Conservation (phyloP, 106 monocot species). For the Ottelia alismoides region DNA sequence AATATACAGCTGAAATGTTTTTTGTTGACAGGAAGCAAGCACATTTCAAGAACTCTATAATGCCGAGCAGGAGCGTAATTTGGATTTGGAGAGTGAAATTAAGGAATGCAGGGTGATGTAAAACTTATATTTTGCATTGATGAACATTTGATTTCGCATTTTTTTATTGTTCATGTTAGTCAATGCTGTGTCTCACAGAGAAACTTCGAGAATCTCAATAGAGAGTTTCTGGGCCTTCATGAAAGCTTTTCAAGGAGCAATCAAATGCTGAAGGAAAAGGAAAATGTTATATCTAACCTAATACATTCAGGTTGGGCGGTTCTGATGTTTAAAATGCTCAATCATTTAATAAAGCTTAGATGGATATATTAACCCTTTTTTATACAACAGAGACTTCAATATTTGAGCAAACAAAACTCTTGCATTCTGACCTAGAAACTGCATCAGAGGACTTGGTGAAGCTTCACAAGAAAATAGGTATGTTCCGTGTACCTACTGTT, state of each 20-base stretch:
- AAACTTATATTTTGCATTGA: background rate
- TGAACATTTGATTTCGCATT: background rate
- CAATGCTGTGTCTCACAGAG: too few species aligned
- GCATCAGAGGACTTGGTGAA: slow-evolving; percentile 30
- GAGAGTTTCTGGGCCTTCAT: slow-evolving; percentile 30
- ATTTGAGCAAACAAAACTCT: slow-evolving; percentile 33
- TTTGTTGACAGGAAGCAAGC: slow-evolving; percentile 33
- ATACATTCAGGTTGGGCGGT: slow-evolving; percentile 24
- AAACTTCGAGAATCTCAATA: slow-evolving; percentile 30
- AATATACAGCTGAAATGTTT: background rate
- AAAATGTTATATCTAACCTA: slow-evolving; percentile 51
- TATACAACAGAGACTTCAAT: slow-evolving; percentile 30
- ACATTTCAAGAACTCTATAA: slow-evolving; percentile 40
- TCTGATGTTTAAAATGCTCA: background rate
- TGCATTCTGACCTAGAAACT: slow-evolving; percentile 32
- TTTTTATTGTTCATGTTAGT: too few species aligned
- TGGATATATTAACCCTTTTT: background rate
- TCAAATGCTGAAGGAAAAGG: slow-evolving; percentile 48
- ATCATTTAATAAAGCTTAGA: background rate
- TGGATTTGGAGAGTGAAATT: slow-evolving; percentile 37
- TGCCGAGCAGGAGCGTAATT: slow-evolving; percentile 35
- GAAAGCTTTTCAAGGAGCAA: slow-evolving; percentile 20
- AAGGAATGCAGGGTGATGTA: slow-evolving; percentile 40
- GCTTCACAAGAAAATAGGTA: slow-evolving; percentile 49
- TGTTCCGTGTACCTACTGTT: background rate